Evolutionary conservation across 2,329 filamentous ascomycete species (phyloP).

Genomic region (Penicillium sp.): DNA sequence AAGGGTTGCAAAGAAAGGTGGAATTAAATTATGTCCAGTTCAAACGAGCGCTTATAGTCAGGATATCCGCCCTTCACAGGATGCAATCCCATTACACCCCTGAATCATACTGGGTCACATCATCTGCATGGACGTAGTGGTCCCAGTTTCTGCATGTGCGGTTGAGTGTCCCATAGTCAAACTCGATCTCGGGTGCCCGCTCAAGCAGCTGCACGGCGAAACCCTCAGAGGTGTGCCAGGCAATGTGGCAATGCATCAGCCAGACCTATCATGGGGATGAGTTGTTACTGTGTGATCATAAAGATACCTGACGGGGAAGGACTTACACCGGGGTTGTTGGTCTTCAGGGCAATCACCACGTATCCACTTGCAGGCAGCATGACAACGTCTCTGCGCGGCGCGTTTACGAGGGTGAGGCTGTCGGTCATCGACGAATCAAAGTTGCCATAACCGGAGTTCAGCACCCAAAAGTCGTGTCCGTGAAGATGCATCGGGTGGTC

Average conservation of each 20-base stretch:
- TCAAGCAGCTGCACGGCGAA: conserved; percentile 13
- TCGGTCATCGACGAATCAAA: not conserved
- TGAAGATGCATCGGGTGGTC: conserved; percentile 13
- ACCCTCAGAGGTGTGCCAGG: conserved; percentile 13
- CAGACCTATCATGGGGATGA: conserved; percentile 4
- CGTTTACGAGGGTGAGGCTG: conserved; percentile 6
- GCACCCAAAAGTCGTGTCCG: conserved; percentile 9
- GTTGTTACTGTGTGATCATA: not conserved
- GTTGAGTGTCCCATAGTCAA: not conserved
- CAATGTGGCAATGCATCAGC: conserved; percentile 16
- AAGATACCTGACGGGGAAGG: too few relatives aligned
- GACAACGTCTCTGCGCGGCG: conserved; percentile 7
- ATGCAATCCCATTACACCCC: conserved; percentile 1
- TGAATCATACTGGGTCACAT: conserved; percentile 8
- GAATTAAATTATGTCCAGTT: too few relatives aligned
- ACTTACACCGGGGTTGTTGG: conserved; percentile 15
- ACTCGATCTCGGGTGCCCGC: not conserved
- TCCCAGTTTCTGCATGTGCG: conserved; percentile 5
- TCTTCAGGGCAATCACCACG: conserved; percentile 5
- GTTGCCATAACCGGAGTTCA: not conserved
- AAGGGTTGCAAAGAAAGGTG: too few relatives aligned
- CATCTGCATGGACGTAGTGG: conserved; percentile 1
- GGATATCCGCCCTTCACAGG: too few relatives aligned
- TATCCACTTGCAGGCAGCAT: conserved; percentile 2
- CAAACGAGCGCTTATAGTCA: too few relatives aligned